These are phyloP conservation scores for Camelina hispida DNA, from an alignment of 345 rosid species.

Conservation along the genomic window DNA sequence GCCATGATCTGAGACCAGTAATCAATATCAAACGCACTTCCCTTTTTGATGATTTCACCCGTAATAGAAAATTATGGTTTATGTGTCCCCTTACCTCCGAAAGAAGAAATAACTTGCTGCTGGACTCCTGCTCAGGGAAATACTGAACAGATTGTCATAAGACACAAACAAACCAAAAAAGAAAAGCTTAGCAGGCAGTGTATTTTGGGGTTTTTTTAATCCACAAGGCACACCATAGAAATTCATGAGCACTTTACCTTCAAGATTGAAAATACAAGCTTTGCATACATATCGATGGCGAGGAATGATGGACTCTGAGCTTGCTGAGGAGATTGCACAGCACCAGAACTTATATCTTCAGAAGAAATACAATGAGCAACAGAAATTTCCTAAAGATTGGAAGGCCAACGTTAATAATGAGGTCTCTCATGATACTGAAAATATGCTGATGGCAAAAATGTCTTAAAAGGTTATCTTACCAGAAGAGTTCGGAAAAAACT, in stretches of 20 bases:
- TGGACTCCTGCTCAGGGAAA: conserved; percentile 81
- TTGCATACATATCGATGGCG: conserved; percentile 87
- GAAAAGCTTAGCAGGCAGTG: conserved; percentile 48
- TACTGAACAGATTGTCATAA: conserved; percentile 38
- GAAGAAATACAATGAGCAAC: conserved; percentile 83
- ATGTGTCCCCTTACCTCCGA: conserved; percentile 59
- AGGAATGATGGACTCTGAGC: conserved; percentile 72
- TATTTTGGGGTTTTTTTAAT: neutral
- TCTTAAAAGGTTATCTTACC: conserved; percentile 44
- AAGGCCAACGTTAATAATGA: conserved; percentile 18
- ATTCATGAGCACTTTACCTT: conserved; percentile 60
- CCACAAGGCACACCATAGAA: neutral
- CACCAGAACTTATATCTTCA: conserved; percentile 65
- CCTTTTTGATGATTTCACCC: neutral
- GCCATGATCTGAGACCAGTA: conserved; percentile 61
- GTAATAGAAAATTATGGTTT: neutral
- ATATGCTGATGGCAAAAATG: neutral
- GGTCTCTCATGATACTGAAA: neutral
- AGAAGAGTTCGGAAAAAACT: conserved; percentile 79
- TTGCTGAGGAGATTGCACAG: conserved; percentile 72
- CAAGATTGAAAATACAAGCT: conserved; percentile 73
- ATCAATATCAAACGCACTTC: conserved; percentile 24
- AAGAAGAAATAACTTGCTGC: conserved; percentile 60
- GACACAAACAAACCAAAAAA: conserved; percentile 1
- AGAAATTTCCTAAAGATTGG: conserved; percentile 66